Evolutionary conservation across 2,329 filamentous ascomycete genomes (phyloP), one percentile per base, ranked within the genome.

Genomic region (Canariomyces notabilis): DNA sequence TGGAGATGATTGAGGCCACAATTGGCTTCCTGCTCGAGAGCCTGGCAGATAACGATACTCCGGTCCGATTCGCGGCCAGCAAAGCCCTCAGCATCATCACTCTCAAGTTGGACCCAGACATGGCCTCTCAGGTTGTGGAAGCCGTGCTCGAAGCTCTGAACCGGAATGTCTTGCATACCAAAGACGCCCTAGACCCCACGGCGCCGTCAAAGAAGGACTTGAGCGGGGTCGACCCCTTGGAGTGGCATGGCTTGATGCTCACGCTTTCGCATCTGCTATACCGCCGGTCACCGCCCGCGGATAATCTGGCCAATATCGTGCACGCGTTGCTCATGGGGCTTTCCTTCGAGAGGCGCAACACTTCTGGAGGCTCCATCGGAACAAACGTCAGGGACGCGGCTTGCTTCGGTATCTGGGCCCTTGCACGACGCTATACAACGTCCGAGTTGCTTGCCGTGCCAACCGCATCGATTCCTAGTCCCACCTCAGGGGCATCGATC

Each of bases 371-470:
- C 11, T 90, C 88, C 3, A 74, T 91, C 9, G 93, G 93, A 2
- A 85, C 87, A 1, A 95, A 94, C 57, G 90, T 98, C 14, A 81
- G 93, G 37, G 93, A 98, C 68, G 91, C 93, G 11, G 89, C 93
- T 3, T 96, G 90, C 63, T 98, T 97, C 63, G 93, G 93, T 6
- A 84, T 97, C 19, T 98, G 93, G 93, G 86, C 90, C 1, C 65
- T 97, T 6, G 88, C 91, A 18, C 79, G 93, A 45, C 83, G 91
- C 44, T 98, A 97, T 59, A 82, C 80, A 1, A 95, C 89, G 0
- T 61, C 71, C 0, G 91, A 97, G 63, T 74, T 97, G 6, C 72
- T 85, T 9, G 71, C 72, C 0, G 76, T 94, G 1, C 70, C 79
- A 1, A 70, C 71, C 1, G 2, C 73, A 31, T 60, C 76, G 44